Evolutionary conservation across 164 flowering plant species (phyloP).

Genomic region (Magnolia changhungtana): DNA sequence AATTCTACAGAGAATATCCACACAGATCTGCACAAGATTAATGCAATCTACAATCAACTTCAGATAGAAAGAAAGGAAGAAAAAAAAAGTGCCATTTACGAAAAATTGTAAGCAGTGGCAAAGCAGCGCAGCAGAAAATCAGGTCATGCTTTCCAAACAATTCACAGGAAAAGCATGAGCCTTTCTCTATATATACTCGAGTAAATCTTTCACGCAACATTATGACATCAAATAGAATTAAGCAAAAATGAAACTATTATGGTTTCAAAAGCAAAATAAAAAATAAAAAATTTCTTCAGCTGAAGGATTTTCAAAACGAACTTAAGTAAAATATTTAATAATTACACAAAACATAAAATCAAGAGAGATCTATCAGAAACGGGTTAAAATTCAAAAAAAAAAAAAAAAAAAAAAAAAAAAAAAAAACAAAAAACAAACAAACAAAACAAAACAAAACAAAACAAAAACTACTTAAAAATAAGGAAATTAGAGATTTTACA

Average conservation of each 20-base stretch:
- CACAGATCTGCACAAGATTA: constrained; percentile 5
- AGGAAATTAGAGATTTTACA: too few relatives aligned
- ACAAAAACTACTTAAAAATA: too few relatives aligned
- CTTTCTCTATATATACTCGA: neutral
- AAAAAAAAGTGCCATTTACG: neutral
- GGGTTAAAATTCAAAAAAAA: too few relatives aligned
- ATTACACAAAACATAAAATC: too few relatives aligned
- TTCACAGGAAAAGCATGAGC: neutral
- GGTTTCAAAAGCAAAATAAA: neutral
- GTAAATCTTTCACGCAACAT: too few relatives aligned
- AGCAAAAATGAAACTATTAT: too few relatives aligned
- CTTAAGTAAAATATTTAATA: too few relatives aligned
- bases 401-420: too few relatives aligned
- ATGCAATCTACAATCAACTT: neutral
- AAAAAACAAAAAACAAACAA: too few relatives aligned
- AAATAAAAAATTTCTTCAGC: neutral
- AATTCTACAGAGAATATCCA: neutral
- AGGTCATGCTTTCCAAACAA: neutral
- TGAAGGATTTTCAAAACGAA: neutral
- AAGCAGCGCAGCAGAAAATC: neutral
- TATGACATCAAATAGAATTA: too few relatives aligned
- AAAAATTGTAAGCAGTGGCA: neutral
- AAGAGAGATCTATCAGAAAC: neutral
- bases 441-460: too few relatives aligned
- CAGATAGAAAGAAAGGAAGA: neutral